phyloP scores from a whole-genome alignment of 352 stramenopile genomes.

The Phytophthora megakarya region DNA sequence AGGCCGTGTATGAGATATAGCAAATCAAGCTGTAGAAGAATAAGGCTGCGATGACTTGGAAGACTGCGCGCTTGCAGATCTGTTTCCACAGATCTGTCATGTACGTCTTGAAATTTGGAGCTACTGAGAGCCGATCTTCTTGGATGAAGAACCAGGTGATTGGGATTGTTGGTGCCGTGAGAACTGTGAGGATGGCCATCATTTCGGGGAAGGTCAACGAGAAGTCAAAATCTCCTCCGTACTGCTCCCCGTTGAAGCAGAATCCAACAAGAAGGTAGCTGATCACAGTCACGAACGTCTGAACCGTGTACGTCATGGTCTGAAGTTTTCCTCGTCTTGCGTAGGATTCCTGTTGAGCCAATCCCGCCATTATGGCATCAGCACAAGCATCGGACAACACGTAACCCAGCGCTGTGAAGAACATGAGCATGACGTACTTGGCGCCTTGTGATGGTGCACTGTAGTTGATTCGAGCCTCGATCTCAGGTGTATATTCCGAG shows the following conservation, averaged over 20 bases:
- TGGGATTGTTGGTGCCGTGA: constrained; percentile 45
- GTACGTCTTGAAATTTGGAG: constrained; percentile 39
- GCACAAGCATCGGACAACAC: constrained; percentile 52
- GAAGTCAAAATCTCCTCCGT: constrained; percentile 47
- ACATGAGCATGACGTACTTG: constrained; percentile 53
- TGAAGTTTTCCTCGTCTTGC: constrained; percentile 52
- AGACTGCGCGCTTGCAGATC: constrained; percentile 46
- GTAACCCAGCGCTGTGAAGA: constrained; percentile 49
- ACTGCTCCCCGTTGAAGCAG: constrained; percentile 49
- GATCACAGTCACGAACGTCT: constrained; percentile 43
- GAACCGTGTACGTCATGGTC: constrained; percentile 51
- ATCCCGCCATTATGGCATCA: constrained; percentile 55
- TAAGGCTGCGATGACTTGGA: constrained; percentile 49
- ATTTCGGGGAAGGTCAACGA: constrained; percentile 37
- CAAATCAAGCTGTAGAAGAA: constrained; percentile 43
- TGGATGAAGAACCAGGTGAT: constrained; percentile 54
- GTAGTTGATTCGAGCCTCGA: constrained; percentile 42
- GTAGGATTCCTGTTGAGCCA: constrained; percentile 54
- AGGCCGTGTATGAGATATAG: constrained; percentile 34
- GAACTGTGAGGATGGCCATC: constrained; percentile 41
- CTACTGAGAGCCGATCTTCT: constrained; percentile 21
- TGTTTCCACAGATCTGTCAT: constrained; percentile 39
- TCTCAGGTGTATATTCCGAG: constrained; percentile 36
- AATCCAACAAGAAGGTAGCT: constrained; percentile 48
- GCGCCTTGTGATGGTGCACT: constrained; percentile 36